These are phyloP conservation scores for Takashimella koratensis DNA, from an alignment of 1,284 basidiomycete species.

Conservation along the genomic window DNA sequence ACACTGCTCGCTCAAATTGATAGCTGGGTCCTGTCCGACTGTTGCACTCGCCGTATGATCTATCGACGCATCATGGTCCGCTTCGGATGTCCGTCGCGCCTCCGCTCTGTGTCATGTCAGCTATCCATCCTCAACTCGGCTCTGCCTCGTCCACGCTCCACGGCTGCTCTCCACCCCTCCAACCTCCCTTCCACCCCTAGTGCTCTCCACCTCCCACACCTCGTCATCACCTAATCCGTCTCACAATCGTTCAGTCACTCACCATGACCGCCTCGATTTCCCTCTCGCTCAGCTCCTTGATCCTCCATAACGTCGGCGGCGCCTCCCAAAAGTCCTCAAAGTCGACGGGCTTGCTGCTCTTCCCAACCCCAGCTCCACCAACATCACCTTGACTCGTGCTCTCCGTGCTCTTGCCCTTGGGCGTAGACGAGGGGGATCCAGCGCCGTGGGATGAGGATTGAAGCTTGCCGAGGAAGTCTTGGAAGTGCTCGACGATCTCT, in stretches of 20 bases:
- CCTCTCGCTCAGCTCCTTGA: slow-evolving; percentile 58
- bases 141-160: slow-evolving; percentile 1
- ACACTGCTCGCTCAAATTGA: too few relatives aligned
- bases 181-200: not conserved
- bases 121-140: not conserved
- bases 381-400: slow-evolving; percentile 15
- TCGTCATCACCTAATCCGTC: not conserved
- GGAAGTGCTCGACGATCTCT: slow-evolving; percentile 63
- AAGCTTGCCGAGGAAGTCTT: slow-evolving; percentile 58
- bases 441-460: slow-evolving; percentile 46
- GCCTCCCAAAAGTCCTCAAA: slow-evolving; percentile 75
- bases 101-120: slow-evolving; percentile 59
- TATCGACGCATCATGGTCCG: slow-evolving; percentile 17
- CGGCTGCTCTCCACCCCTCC: not conserved
- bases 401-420: slow-evolving; percentile 26
- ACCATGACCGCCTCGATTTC: slow-evolving; percentile 80
- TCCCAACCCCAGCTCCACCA: slow-evolving; percentile 11
- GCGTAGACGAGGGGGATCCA: slow-evolving; percentile 25
- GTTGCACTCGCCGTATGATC: too few relatives aligned
- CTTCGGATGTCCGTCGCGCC: slow-evolving; percentile 56
- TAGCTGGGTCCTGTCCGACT: too few relatives aligned
- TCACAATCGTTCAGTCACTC: slow-evolving; percentile 36
- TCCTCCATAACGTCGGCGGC: slow-evolving; percentile 65
- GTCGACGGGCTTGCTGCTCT: slow-evolving; percentile 45
- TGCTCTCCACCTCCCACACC: not conserved